Base-by-base conservation (phyloP, 768 basidiomycete species). In the Dentipellis sp. region DNA sequence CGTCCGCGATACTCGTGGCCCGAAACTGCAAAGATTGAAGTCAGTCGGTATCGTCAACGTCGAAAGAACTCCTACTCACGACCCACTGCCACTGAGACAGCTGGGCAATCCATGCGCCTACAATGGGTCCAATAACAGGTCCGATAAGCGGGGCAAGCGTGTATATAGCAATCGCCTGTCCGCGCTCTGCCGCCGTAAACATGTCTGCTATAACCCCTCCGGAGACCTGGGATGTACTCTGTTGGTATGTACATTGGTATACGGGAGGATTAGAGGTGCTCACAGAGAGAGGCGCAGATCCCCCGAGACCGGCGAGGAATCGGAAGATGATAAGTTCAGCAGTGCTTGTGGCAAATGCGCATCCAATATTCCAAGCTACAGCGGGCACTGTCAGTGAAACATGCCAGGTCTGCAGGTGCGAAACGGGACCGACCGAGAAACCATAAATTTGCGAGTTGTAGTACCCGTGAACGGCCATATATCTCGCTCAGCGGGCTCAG, bases 271-370 rank as follows among this genome's bases (percentile, higher is more conserved):
- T 6, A 19, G 19, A 19, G 7, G 10, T 14, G 14, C 8, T 7
- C 42, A 45, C 42, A 14, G 42, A 45, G 42, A 19, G 42, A 7
- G 86, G 84, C 0, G 86, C 86, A 53, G 84, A 83, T 0, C 87
- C 88, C 21, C 88, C 88, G 1, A 90, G 56, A 1, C 88, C 87
- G 0, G 86, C 69, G 2, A 89, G 67, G 59, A 90, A 80, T n/a
- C 86, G 78, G 36, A 52, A 52, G 7, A 35, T 6, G 19, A 52
- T 35, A 1, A 52, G 37, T 22, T 52, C 34, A 5, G 67, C 69
- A 53, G 75, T 73, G 50, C 72, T 83, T 54, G 76, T 75, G 0
- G 86, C 80, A 55, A 87, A 88, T 0, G 82, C 81, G 62, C 64
- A 74, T 34, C 19, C 83, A 14, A 81, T 62, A 67, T 79, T 86